Conservation (phyloP, 1,284 basidiomycete genomes). For the Mycosarcoma mackinlayi region DNA sequence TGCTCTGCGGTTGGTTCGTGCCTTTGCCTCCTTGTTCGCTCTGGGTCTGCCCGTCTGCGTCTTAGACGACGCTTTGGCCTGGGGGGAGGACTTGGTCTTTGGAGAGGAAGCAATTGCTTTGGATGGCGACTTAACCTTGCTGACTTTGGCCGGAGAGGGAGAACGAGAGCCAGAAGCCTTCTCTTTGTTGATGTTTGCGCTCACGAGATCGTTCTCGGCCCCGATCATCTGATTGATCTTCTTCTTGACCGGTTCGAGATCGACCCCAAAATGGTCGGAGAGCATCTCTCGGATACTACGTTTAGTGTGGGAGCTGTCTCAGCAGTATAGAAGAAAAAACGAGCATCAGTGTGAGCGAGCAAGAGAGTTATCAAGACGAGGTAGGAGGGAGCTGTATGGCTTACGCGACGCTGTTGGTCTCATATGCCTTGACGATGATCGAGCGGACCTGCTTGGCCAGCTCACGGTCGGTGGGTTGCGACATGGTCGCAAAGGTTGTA, state of each 20-base stretch:
- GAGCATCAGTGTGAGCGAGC: neutral
- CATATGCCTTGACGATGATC: conserved; percentile 24
- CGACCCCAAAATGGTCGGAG: conserved; percentile 25
- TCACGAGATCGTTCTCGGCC: conserved; percentile 14
- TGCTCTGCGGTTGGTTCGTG: no score
- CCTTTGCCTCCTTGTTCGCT: no score
- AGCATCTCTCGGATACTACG: conserved; percentile 27
- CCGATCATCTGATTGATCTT: conserved; percentile 12
- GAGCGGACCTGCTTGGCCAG: conserved; percentile 18
- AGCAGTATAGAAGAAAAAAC: neutral
- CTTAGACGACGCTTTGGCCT: no score
- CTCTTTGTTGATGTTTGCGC: neutral
- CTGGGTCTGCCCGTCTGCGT: no score
- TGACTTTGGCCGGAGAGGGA: conserved; percentile 7
- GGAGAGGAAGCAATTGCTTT: no score
- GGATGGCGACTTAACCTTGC: no score
- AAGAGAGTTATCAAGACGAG: neutral
- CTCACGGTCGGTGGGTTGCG: conserved; percentile 21
- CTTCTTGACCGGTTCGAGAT: conserved; percentile 32
- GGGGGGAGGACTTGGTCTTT: no score
- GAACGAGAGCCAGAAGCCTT: conserved; percentile 9
- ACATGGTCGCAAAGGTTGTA: conserved; percentile 16
- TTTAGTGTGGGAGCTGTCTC: conserved; percentile 23
- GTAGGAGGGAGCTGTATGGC: neutral
- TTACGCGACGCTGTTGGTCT: conserved; percentile 18